A percentile compares a stretch with the other conserved stretches of the same genome.
Evolutionary conservation across 768 basidiomycete species (phyloP).

Genomic region (Lactarius tabidus): DNA sequence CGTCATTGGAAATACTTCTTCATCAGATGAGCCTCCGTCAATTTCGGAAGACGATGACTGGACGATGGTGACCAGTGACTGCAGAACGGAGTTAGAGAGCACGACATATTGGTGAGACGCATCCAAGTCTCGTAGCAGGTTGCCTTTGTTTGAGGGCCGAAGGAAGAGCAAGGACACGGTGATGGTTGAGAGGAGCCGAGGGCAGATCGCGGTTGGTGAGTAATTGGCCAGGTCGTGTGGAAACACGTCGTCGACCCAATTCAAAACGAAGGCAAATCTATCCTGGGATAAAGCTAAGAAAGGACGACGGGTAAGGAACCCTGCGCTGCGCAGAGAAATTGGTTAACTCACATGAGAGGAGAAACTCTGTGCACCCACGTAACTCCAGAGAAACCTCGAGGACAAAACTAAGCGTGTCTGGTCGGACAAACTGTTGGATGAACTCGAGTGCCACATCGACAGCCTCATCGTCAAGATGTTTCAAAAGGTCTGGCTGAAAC

Average conservation of each 20-base stretch:
- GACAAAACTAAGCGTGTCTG: slow-evolving; percentile 8
- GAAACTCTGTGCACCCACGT: slow-evolving; percentile 14
- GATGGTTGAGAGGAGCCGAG: slow-evolving; percentile 9
- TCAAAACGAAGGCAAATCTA: slow-evolving; percentile 9
- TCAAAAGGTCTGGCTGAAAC: slow-evolving; percentile 16
- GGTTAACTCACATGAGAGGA: slow-evolving; percentile 15
- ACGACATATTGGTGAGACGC: slow-evolving; percentile 11
- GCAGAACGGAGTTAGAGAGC: slow-evolving; percentile 4
- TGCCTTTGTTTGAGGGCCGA: neutral
- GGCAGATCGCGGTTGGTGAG: slow-evolving; percentile 1
- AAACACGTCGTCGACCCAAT: slow-evolving; percentile 13
- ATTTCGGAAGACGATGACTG: neutral
- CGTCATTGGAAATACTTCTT: neutral
- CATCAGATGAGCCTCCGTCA: neutral
- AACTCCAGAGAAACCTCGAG: slow-evolving; percentile 12
- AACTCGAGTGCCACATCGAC: slow-evolving; percentile 10
- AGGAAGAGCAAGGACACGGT: slow-evolving; percentile 14
- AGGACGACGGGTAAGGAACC: neutral
- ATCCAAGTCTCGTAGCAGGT: slow-evolving; percentile 2
- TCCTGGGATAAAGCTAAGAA: slow-evolving; percentile 12
- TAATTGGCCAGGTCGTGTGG: slow-evolving; percentile 9
- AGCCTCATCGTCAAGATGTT: neutral
- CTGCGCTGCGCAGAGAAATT: neutral
- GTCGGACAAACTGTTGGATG: slow-evolving; percentile 10
- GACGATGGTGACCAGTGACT: neutral